These are phyloP conservation scores for Claviceps fusiformis DNA, from an alignment of 2,329 filamentous ascomycete species.

Conservation along the genomic window DNA sequence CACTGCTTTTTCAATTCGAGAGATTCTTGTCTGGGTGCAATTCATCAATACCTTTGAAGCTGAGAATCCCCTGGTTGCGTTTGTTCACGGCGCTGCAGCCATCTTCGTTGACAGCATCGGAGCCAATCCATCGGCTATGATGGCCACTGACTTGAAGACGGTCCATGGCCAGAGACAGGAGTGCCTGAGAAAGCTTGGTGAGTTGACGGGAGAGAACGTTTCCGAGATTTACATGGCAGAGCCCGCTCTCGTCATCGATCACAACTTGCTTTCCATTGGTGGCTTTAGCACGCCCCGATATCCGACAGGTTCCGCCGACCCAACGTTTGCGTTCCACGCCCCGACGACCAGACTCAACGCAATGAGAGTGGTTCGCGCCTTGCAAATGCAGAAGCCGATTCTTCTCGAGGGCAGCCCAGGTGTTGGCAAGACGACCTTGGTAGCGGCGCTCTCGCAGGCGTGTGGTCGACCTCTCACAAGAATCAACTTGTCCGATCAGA, in stretches of 20 bases:
- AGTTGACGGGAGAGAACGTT: conserved; percentile 51
- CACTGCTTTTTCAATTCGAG: conserved; percentile 76
- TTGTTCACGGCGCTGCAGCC: conserved; percentile 80
- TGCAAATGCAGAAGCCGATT: conserved; percentile 83
- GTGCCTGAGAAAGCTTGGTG: conserved; percentile 60
- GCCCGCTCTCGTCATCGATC: conserved; percentile 42
- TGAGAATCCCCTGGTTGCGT: conserved; percentile 29
- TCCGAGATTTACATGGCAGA: conserved; percentile 49
- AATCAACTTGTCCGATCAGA: conserved; percentile 97
- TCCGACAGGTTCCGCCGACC: conserved; percentile 25
- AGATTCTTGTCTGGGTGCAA: conserved; percentile 83
- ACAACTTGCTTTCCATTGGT: conserved; percentile 49
- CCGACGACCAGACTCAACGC: conserved; percentile 83
- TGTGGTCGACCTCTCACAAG: conserved; percentile 74
- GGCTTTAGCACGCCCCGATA: conserved; percentile 52
- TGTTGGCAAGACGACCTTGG: conserved; percentile 90
- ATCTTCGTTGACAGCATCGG: conserved; percentile 93
- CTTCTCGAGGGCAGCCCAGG: conserved; percentile 94
- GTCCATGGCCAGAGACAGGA: conserved; percentile 56
- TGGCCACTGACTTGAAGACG: conserved; percentile 56
- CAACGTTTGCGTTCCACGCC: conserved; percentile 56
- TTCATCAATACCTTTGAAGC: conserved; percentile 63
- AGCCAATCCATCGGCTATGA: conserved; percentile 80
- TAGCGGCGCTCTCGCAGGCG: conserved; percentile 68
- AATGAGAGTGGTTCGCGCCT: conserved; percentile 77